Percentiles rank a stretch among this genome's conserved stretches.
Evolutionary conservation across 352 stramenopile genomes (phyloP).

Genomic region (Globisporangium heterothallicum): DNA sequence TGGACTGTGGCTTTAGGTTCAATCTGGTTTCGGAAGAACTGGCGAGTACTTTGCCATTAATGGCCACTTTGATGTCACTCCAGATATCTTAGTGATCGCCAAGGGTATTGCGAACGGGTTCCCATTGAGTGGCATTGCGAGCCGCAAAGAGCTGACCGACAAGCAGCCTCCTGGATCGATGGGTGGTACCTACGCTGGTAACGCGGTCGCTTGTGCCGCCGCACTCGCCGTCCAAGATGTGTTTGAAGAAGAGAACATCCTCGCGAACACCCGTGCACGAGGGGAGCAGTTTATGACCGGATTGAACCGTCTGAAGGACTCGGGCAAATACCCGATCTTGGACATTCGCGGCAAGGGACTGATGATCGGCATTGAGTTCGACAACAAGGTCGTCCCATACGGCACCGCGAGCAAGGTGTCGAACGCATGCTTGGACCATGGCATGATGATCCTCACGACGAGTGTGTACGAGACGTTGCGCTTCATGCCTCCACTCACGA

Average conservation of each 20-base stretch:
- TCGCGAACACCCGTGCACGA: slow-evolving; percentile 74
- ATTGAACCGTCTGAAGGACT: slow-evolving; percentile 72
- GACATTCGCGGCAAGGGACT: slow-evolving; percentile 88
- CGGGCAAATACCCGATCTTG: slow-evolving; percentile 63
- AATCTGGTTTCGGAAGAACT: slow-evolving; percentile 87
- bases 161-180: slow-evolving; percentile 86
- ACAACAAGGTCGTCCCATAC: slow-evolving; percentile 34
- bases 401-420: slow-evolving; percentile 74
- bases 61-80: slow-evolving; percentile 75
- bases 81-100: slow-evolving; percentile 91
- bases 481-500: slow-evolving; percentile 90
- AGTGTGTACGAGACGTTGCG: slow-evolving; percentile 90
- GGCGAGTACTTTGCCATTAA: slow-evolving; percentile 87
- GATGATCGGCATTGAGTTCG: slow-evolving; percentile 93
- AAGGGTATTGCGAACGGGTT: slow-evolving; percentile 93
- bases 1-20: too few relatives aligned
- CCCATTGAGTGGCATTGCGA: slow-evolving; percentile 87
- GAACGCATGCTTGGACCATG: slow-evolving; percentile 76
- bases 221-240: slow-evolving; percentile 85
- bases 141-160: slow-evolving; percentile 82
- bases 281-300: slow-evolving; percentile 67
- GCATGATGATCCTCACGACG: slow-evolving; percentile 89
- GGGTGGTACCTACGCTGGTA: slow-evolving; percentile 90
- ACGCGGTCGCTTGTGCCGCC: slow-evolving; percentile 87
- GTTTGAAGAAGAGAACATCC: slow-evolving; percentile 85